Base-by-base conservation (phyloP, 2,329 filamentous ascomycete genomes). In the Microcyclospora pomicola region DNA sequence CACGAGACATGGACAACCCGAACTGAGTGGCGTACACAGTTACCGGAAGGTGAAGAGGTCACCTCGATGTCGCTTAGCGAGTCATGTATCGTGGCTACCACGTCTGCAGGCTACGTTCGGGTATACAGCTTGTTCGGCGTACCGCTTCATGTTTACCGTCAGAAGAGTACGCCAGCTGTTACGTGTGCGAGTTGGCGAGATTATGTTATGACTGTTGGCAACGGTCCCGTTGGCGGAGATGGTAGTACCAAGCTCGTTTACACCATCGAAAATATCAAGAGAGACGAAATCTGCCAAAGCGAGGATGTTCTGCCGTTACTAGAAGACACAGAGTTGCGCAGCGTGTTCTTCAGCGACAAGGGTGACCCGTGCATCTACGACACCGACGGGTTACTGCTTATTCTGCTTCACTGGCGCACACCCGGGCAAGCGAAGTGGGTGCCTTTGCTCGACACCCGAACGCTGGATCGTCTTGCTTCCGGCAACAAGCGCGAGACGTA, bases 341-440 rank as follows among this genome's bases (percentile, higher is more conserved):
- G 75, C 41, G 80, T 93, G 30, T 94, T 96, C 67, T 98, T 93
- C 61, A 92, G 85, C 11, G 83, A 92, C 52, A 75, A 73, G 42
- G 91, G 91, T n/a, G 87, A 98, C 52, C 91, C 91, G 6, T 95
- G 85, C 59, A 87, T 96, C 41, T 98, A 96, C 60, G 91, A 96
- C 59, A 85, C 83, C 5, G 84, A 83, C 2, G 91, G 92, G 31
- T 85, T 88, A 1, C 68, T 98, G 1, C 71, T 96, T 10, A 81
- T 88, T 2, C 72, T 96, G 2, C 70, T 93, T 33, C 87, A 94
- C 61, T 98, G 91, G 91, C 80, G 91, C 7, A 79, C 71, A 15
- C 79, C 80, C 1, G 84, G 82, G 3, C 80, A 91, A 53, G 91
- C 87, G 9, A 78, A 74, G 42, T 98, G 91, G 91, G 77, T 92